Percentiles rank a stretch among this genome's conserved stretches.
These are phyloP conservation scores for Penstemon eatonii DNA, from an alignment of 257 asterid genomes.

Conservation along the genomic window DNA sequence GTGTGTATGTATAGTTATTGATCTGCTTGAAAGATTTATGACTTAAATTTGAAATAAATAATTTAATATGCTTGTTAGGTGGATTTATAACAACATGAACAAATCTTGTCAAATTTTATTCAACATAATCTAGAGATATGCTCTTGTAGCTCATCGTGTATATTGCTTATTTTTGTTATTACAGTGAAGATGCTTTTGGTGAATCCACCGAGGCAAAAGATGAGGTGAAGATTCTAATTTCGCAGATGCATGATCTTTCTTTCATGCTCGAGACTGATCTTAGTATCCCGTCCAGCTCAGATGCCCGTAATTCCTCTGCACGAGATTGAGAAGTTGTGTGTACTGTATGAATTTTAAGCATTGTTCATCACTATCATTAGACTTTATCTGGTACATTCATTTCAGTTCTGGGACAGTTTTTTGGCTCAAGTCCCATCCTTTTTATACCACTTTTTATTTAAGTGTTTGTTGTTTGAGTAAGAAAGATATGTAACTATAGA, in stretches of 20 bases:
- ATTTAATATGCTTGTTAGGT: not conserved
- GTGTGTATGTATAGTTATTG: not conserved
- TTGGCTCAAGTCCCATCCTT: constrained; percentile 29
- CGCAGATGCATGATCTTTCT: constrained; percentile 51
- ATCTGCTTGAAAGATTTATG: not conserved
- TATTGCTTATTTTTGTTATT: not conserved
- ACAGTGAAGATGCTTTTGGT: constrained; percentile 15
- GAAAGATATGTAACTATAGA: not conserved
- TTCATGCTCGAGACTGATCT: constrained; percentile 42
- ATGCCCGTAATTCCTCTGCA: constrained; percentile 19
- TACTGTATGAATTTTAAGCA: not conserved
- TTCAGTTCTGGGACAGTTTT: constrained; percentile 26
- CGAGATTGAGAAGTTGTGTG: constrained; percentile 31
- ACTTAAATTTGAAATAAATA: not conserved
- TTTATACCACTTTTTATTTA: constrained; percentile 1
- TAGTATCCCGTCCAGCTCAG: constrained; percentile 31
- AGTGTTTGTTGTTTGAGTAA: not conserved
- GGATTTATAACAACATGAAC: not conserved
- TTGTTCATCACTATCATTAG: constrained; percentile 4
- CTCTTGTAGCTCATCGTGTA: not conserved
- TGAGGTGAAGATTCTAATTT: constrained; percentile 38
- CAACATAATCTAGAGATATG: not conserved
- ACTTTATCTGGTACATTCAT: constrained; percentile 4
- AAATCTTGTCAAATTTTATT: not conserved
- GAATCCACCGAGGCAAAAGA: constrained; percentile 28